Conservation (phyloP, 345 rosid genomes). For the Barbarea vulgaris region DNA sequence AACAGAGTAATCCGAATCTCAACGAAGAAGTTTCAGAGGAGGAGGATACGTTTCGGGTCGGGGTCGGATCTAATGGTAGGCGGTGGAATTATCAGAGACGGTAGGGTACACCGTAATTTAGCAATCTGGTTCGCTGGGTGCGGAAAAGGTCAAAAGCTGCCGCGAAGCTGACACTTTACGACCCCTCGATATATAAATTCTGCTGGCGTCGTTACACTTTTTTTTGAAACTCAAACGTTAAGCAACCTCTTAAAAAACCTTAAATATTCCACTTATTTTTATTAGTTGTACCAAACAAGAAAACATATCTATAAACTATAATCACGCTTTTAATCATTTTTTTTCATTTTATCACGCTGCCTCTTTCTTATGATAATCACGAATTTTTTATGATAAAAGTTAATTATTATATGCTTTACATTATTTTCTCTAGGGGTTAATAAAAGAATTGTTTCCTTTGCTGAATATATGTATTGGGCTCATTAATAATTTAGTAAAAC, state of each 20-base stretch:
- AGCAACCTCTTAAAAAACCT: constrained; percentile 21
- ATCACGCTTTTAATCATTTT: neutral
- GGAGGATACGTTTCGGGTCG: constrained; percentile 23
- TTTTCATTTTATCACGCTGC: neutral
- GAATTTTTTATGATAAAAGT: no score
- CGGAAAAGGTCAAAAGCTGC: constrained; percentile 24
- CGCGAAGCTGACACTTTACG: constrained; percentile 32
- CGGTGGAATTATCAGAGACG: constrained; percentile 12
- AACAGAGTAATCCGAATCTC: constrained; percentile 41
- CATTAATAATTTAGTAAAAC: constrained; percentile 4
- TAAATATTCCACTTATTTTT: neutral
- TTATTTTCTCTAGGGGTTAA: neutral
- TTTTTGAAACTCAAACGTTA: constrained; percentile 24
- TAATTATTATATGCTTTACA: no score
- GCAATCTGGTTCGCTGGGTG: constrained; percentile 14
- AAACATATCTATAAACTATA: neutral
- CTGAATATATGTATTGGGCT: neutral
- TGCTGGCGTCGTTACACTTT: constrained; percentile 26
- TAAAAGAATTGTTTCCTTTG: neutral
- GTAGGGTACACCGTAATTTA: neutral
- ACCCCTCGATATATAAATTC: constrained; percentile 26
- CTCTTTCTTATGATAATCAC: no score
- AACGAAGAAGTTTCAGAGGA: constrained; percentile 14
- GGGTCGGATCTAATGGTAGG: constrained; percentile 26
- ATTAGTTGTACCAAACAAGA: constrained; percentile 27